Base-by-base conservation (phyloP, 1,284 basidiomycete species). In the Apiotrichum siamense region DNA sequence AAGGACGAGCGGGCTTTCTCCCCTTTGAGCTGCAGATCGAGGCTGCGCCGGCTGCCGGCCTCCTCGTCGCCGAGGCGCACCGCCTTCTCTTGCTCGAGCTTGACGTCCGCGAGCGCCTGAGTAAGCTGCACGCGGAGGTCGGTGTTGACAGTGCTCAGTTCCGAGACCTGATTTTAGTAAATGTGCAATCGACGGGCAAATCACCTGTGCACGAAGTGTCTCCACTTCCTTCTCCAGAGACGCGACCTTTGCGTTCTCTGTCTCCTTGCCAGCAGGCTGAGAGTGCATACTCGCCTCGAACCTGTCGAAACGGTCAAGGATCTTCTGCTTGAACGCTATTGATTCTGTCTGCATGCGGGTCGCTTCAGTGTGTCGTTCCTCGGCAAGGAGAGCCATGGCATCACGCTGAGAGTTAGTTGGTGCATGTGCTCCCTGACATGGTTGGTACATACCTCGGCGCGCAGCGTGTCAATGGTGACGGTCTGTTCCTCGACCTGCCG, bases 1-100 rank as follows among this genome's bases (percentile, higher is more conserved):
- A 24, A 57, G 23, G 31, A n/a, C n/a, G 33, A n/a, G 24, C 55
- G 50, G 17, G 49, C 50, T 42, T 51, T 58, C 27, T 58, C 56
- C 9, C 49, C 50, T 41, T 54, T 53, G 37, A 53, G 48, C 51
- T 57, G 55, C 26, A 57, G 42, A 21, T 57, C 55, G 18, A 57
- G 24, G 21, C 29, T 57, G 37, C 55, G 51, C 12, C 43, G 40
- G 11, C 33, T 49, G 18, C 23, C 31, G 9, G 51, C 52, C 37
- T 58, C 52, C 23, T 50, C 40, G 20, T 54, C 56, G 13, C 43
- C 50, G 13, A 37, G 31, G 11, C 56, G 49, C 7, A 52, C 24
- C 15, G 44, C 49, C 44, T 52, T 50, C 41, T 58, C 52, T 20
- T 49, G 44, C 40, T 52, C 56, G 18, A 55, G 47, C 9, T 41